Percentiles rank a stretch among this genome's conserved stretches.
These are phyloP conservation scores for Calonectria hongkongensis DNA, from an alignment of 2,329 filamentous ascomycete genomes.

Conservation along the genomic window DNA sequence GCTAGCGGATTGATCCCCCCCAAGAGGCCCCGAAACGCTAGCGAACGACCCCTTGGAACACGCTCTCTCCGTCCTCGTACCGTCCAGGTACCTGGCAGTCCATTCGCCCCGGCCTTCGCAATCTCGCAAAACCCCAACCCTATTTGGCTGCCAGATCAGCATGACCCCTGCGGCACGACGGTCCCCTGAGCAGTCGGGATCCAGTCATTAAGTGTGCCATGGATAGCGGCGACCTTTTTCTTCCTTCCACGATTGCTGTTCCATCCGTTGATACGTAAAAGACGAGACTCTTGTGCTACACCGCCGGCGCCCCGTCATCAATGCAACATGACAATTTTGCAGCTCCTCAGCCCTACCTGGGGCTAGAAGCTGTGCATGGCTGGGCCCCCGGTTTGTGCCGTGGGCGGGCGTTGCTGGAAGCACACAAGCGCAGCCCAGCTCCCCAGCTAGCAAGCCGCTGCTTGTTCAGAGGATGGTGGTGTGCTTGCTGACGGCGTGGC, in stretches of 20 bases:
- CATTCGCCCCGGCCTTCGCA: slow-evolving; percentile 40
- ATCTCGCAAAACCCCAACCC: slow-evolving; percentile 41
- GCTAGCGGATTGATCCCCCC: slow-evolving; percentile 10
- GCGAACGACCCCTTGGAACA: background rate
- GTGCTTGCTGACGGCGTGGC: slow-evolving; percentile 31
- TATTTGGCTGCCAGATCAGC: slow-evolving; percentile 40
- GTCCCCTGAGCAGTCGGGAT: slow-evolving; percentile 21
- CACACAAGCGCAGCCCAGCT: background rate
- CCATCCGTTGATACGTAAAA: slow-evolving; percentile 21
- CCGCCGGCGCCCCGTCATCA: slow-evolving; percentile 17
- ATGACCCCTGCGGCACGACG: slow-evolving; percentile 32
- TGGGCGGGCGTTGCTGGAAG: slow-evolving; percentile 25
- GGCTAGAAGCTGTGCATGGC: slow-evolving; percentile 14
- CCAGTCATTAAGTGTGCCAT: slow-evolving; percentile 19
- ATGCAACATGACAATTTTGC: slow-evolving; percentile 27
- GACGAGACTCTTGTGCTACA: slow-evolving; percentile 32
- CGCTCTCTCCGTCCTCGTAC: slow-evolving; percentile 15
- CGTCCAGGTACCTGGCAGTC: slow-evolving; percentile 20
- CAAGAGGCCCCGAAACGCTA: slow-evolving; percentile 5
- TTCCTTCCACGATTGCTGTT: background rate
- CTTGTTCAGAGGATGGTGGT: slow-evolving; percentile 3
- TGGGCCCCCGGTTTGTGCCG: slow-evolving; percentile 17
- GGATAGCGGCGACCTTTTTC: slow-evolving; percentile 5
- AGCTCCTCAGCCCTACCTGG: slow-evolving; percentile 30
- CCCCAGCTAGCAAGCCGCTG: slow-evolving; percentile 21